A percentile compares a stretch with the other conserved stretches of the same genome.
These are phyloP conservation scores for Fusarium redolens DNA, from an alignment of 2,329 filamentous ascomycete species.

Conservation along the genomic window DNA sequence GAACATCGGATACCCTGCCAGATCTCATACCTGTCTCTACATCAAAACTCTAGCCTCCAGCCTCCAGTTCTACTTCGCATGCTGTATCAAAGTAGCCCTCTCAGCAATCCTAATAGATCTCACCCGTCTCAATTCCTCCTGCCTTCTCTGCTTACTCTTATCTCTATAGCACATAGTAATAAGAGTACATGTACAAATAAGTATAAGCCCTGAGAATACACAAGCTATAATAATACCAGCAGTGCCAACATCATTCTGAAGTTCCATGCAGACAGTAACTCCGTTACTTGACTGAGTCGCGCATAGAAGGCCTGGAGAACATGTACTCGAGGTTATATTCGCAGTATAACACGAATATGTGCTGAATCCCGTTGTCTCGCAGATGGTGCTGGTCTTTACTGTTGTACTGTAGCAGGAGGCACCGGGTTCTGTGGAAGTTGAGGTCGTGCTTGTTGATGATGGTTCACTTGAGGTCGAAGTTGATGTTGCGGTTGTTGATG, in stretches of 20 bases:
- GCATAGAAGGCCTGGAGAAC: not conserved
- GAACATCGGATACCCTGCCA: not conserved
- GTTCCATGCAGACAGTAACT: not conserved
- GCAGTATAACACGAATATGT: not conserved
- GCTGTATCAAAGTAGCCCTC: not conserved
- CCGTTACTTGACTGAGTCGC: not conserved
- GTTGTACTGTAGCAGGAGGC: not conserved
- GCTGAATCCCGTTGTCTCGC: not conserved
- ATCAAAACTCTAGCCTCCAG: rapidly evolving
- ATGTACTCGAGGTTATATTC: not conserved
- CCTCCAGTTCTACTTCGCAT: not conserved
- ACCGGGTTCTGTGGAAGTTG: not conserved
- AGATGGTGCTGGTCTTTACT: not conserved
- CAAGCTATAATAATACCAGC: not conserved
- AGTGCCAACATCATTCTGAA: not conserved
- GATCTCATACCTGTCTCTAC: rapidly evolving
- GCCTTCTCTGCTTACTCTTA: not conserved
- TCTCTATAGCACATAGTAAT: not conserved
- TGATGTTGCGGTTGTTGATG: not conserved
- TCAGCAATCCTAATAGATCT: not conserved
- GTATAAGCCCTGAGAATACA: not conserved
- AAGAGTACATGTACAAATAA: not conserved
- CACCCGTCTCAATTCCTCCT: not conserved
- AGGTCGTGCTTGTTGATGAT: not conserved
- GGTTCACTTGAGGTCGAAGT: not conserved